A percentile compares a stretch with the other conserved stretches of the same genome.
Conservation (phyloP, 306 rosid species). For the Dalbergia cochinchinensis region DNA sequence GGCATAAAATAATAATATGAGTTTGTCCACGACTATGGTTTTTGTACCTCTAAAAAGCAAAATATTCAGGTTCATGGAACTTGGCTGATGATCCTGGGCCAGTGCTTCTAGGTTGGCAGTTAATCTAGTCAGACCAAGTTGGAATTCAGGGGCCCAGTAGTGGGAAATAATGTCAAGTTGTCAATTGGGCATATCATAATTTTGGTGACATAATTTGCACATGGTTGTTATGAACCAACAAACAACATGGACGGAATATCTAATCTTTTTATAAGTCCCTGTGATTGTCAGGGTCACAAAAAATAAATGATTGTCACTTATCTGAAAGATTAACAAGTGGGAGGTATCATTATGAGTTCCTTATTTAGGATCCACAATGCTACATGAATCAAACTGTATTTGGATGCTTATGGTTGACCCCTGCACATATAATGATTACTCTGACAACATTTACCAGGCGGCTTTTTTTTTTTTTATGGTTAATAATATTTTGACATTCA, state of each 20-base stretch:
- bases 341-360: neutral
- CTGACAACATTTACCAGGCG: too few species aligned
- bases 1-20: neutral
- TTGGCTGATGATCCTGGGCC: neutral
- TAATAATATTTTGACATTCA: too few species aligned
- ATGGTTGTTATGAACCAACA: neutral
- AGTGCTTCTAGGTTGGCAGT: constrained; percentile 24
- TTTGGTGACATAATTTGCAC: neutral
- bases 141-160: too few species aligned
- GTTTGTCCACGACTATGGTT: neutral
- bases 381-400: neutral
- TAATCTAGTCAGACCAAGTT: neutral
- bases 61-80: constrained; percentile 20
- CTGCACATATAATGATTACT: too few species aligned
- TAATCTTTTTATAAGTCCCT: neutral
- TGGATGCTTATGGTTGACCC: neutral
- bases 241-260: constrained; percentile 10
- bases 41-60: neutral
- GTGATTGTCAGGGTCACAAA: neutral
- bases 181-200: neutral
- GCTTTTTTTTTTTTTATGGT: too few species aligned
- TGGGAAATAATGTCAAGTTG: neutral
- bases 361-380: neutral
- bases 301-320: neutral
- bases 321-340: neutral